A percentile compares a stretch with the other conserved stretches of the same genome.
Conservation (phyloP, 495 filamentous ascomycete genomes). For the Xylaria acuta region DNA sequence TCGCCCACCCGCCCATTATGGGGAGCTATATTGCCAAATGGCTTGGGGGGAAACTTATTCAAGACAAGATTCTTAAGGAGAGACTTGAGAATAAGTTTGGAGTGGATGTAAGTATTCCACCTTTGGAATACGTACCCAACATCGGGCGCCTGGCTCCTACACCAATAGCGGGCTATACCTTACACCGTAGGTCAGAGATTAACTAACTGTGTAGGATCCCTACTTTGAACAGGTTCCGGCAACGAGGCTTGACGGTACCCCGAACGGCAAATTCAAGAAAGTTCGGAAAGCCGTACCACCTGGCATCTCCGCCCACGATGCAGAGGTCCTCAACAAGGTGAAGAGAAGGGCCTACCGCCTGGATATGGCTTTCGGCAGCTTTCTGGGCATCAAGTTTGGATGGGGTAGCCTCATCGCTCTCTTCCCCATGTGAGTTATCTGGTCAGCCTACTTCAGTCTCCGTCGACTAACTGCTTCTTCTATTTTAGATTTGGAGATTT, state of each 20-base stretch:
- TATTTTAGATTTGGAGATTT: slow-evolving; percentile 72
- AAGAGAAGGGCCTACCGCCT: slow-evolving; percentile 81
- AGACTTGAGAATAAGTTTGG: slow-evolving; percentile 71
- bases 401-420: slow-evolving; percentile 83
- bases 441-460: not conserved
- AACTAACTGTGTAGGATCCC: slow-evolving; percentile 61
- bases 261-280: slow-evolving; percentile 64
- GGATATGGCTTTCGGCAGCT: slow-evolving; percentile 79
- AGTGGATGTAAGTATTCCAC: slow-evolving; percentile 59
- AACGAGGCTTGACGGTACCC: slow-evolving; percentile 63
- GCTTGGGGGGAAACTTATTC: slow-evolving; percentile 61
- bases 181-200: slow-evolving; percentile 20
- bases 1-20: slow-evolving; percentile 32
- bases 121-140: not conserved
- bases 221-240: slow-evolving; percentile 77
- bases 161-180: not conserved
- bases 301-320: slow-evolving; percentile 80
- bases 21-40: slow-evolving; percentile 54
- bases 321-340: slow-evolving; percentile 76
- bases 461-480: slow-evolving; percentile 22
- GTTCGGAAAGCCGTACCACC: slow-evolving; percentile 71
- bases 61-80: slow-evolving; percentile 71
- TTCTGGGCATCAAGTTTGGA: slow-evolving; percentile 78
- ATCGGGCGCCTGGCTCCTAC: not conserved
- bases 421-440: slow-evolving; percentile 70